These are phyloP conservation scores for Lumnitzera racemosa DNA, from an alignment of 345 rosid species.

Conservation along the genomic window DNA sequence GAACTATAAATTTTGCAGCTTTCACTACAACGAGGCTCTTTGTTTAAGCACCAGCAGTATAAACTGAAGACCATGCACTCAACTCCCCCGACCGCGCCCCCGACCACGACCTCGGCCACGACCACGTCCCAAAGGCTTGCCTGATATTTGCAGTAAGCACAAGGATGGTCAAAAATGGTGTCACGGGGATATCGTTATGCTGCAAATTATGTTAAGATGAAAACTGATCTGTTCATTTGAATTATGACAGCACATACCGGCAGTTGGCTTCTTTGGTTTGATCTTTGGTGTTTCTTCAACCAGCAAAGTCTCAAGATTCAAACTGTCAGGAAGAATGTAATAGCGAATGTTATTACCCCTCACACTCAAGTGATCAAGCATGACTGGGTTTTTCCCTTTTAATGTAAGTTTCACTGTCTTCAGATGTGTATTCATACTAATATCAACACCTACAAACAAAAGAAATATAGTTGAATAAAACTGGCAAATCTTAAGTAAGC, in stretches of 20 bases:
- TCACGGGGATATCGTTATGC: not conserved
- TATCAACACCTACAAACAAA: slow-evolving; percentile 64
- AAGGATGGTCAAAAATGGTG: slow-evolving; percentile 3
- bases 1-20: not conserved
- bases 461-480: too few species aligned
- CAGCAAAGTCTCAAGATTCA: slow-evolving; percentile 89
- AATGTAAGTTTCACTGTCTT: slow-evolving; percentile 84
- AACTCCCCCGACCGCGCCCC: slow-evolving; percentile 85
- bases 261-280: slow-evolving; percentile 92
- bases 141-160: slow-evolving; percentile 24
- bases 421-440: slow-evolving; percentile 97
- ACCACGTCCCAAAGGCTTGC: slow-evolving; percentile 81
- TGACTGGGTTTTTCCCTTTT: slow-evolving; percentile 87
- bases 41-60: too few species aligned
- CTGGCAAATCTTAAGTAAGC: too few species aligned
- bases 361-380: slow-evolving; percentile 82
- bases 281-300: slow-evolving; percentile 93
- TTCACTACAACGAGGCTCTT: too few species aligned
- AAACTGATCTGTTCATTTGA: not conserved
- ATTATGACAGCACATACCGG: slow-evolving; percentile 38
- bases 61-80: slow-evolving; percentile 1
- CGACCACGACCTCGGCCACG: slow-evolving; percentile 87
- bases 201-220: not conserved
- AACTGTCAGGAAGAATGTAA: slow-evolving; percentile 96
- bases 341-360: slow-evolving; percentile 95